phyloP scores from a whole-genome alignment of 2,329 filamentous ascomycete species.

The Scytalidium lignicola region DNA sequence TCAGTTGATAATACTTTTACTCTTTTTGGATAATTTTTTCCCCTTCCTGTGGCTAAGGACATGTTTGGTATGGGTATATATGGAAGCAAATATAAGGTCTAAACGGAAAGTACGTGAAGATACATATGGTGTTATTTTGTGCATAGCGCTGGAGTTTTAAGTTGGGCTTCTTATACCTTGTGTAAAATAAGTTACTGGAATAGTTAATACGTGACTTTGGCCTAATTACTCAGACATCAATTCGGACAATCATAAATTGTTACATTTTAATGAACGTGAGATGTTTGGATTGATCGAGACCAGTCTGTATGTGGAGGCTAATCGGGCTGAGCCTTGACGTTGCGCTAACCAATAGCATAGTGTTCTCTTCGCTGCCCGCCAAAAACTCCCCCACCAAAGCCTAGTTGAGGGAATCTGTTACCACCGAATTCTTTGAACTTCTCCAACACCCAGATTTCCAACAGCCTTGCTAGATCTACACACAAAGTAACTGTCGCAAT shows the following conservation, averaged over 20 bases:
- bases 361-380: background rate
- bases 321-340: background rate
- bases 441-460: background rate
- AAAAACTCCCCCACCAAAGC: background rate
- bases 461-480: background rate
- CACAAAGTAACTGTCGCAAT: background rate
- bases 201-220: background rate
- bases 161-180: background rate
- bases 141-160: background rate
- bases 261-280: too few relatives aligned
- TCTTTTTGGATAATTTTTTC: background rate
- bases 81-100: background rate
- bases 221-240: background rate
- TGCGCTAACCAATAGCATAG: background rate
- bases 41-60: background rate
- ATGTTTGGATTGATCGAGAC: background rate
- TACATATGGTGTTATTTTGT: background rate
- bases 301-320: background rate
- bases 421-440: background rate
- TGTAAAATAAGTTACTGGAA: background rate
- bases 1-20: slow-evolving; percentile 9
- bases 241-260: too few relatives aligned
- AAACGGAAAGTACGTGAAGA: background rate
- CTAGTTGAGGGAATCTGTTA: background rate
- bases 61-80: background rate